Percentiles rank a stretch among this genome's conserved stretches.
Evolutionary conservation across 257 asterid species (phyloP).

Genomic region (Solanum chaucha): DNA sequence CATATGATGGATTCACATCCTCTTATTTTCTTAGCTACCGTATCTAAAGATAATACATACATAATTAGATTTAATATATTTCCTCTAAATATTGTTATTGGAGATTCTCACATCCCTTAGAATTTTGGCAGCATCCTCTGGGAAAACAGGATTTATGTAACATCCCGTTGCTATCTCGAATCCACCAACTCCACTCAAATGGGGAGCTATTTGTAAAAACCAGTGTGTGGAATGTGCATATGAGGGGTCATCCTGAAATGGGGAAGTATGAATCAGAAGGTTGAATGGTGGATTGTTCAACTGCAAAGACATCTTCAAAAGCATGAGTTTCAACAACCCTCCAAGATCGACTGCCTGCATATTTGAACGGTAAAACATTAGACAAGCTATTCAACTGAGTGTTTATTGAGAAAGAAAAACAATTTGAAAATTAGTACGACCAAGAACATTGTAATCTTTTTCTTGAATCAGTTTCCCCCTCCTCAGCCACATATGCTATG

Average conservation of each 20-base stretch:
- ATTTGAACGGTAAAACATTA: background rate
- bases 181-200: slow-evolving; percentile 57
- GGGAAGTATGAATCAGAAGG: slow-evolving; percentile 66
- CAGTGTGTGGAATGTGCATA: slow-evolving; percentile 53
- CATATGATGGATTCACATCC: background rate
- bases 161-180: slow-evolving; percentile 86
- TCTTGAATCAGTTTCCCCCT: background rate
- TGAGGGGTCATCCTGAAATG: slow-evolving; percentile 35
- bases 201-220: slow-evolving; percentile 89
- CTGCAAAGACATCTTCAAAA: slow-evolving; percentile 61
- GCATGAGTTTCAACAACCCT: slow-evolving; percentile 62
- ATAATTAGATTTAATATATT: background rate
- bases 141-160: slow-evolving; percentile 81
- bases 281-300: slow-evolving; percentile 83
- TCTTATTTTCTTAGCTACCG: background rate
- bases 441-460: background rate
- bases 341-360: slow-evolving; percentile 83
- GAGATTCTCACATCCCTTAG: slow-evolving; percentile 37
- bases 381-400: background rate
- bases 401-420: background rate
- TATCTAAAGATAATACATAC: background rate
- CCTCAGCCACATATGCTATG: background rate
- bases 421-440: background rate
- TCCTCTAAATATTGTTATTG: background rate
- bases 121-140: slow-evolving; percentile 89